Percentiles rank a stretch among this genome's conserved stretches.
These are phyloP conservation scores for Euclidium syriacum DNA, from an alignment of 345 rosid genomes.

Conservation along the genomic window DNA sequence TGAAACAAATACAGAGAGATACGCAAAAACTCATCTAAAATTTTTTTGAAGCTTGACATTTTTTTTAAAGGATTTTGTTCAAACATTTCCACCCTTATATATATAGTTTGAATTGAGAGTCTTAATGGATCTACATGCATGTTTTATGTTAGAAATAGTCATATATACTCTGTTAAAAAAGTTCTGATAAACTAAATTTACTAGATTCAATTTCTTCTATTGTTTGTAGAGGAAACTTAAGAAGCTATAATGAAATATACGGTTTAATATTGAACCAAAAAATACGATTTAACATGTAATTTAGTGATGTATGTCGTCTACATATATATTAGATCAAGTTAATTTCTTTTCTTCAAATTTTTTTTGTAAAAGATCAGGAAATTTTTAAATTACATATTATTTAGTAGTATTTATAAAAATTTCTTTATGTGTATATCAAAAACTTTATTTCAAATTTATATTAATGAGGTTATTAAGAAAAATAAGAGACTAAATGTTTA, in stretches of 20 bases:
- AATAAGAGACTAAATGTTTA: not conserved
- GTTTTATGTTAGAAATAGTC: not conserved
- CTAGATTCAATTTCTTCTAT: not conserved
- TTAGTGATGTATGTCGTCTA: not conserved
- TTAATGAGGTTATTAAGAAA: not conserved
- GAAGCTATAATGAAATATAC: not conserved
- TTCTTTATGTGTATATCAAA: not conserved
- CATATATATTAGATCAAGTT: not conserved
- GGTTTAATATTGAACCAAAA: not conserved
- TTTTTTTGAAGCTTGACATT: not conserved
- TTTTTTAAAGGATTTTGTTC: not conserved
- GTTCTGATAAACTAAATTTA: not conserved
- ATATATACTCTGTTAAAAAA: not conserved
- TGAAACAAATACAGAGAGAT: conserved; percentile 1
- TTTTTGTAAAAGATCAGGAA: no score
- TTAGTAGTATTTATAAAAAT: no score
- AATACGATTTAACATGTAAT: not conserved
- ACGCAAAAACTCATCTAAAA: conserved; percentile 4
- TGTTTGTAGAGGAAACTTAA: not conserved
- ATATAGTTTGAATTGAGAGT: not conserved
- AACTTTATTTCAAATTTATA: not conserved
- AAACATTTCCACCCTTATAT: not conserved
- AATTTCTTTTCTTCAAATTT: no score
- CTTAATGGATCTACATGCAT: not conserved
- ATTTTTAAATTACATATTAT: no score